Percentiles rank a stretch among this genome's conserved stretches.
Conservation (phyloP, 83 land plant species). For the Diphasiastrum complanatum region DNA sequence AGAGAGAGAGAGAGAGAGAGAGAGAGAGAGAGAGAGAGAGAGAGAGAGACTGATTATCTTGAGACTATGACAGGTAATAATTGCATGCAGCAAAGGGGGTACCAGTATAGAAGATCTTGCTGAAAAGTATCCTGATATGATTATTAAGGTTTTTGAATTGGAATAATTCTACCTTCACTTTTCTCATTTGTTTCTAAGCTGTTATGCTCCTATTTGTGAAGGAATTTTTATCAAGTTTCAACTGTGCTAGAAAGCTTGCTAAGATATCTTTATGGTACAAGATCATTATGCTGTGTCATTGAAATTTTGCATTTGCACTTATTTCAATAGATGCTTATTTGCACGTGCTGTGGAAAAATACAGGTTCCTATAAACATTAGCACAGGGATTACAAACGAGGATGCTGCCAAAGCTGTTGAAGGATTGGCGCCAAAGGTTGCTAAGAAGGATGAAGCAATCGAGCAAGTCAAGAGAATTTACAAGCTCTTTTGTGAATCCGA, state of each 20-base stretch:
- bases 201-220: no score
- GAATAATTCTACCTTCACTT: no score
- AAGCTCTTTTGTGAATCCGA: slow-evolving; percentile 72
- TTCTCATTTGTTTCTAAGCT: no score
- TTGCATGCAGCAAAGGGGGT: slow-evolving; percentile 91
- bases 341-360: neutral
- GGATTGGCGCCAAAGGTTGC: slow-evolving; percentile 73
- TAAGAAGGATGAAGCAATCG: slow-evolving; percentile 59
- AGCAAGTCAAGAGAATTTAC: slow-evolving; percentile 93
- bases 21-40: no score
- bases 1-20: no score
- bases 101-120: slow-evolving; percentile 99
- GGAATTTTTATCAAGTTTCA: no score
- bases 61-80: slow-evolving; percentile 58
- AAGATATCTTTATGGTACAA: no score
- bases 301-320: no score
- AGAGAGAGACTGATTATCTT: no score
- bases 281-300: no score
- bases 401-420: slow-evolving; percentile 94
- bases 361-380: slow-evolving; percentile 95
- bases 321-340: no score
- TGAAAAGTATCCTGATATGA: slow-evolving; percentile 92
- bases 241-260: no score
- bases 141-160: slow-evolving; percentile 96
- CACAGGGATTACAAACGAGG: slow-evolving; percentile 88